phyloP scores from a whole-genome alignment of 2,329 filamentous ascomycete genomes.

The Nemania sp. region DNA sequence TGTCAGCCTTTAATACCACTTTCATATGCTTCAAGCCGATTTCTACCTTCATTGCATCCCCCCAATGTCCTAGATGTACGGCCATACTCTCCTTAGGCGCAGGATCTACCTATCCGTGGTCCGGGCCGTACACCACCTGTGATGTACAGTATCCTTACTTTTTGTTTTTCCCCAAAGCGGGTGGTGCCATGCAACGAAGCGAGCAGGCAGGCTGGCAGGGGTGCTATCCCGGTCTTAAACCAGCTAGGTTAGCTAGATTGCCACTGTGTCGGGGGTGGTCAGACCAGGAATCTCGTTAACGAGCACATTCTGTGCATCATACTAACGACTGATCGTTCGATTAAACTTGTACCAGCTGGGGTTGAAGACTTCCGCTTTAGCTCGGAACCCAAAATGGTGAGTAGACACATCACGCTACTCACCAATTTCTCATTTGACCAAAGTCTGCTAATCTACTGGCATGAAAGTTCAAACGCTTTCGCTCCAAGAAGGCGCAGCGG shows the following conservation, averaged over 20 bases:
- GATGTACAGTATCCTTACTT: neutral
- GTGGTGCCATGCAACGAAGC: neutral
- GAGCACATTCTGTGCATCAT: too few species aligned
- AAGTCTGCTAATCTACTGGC: neutral
- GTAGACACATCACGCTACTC: neutral
- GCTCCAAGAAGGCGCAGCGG: neutral
- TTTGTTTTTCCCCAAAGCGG: neutral
- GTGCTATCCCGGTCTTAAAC: neutral
- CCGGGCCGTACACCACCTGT: too few species aligned
- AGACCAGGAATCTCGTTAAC: too few species aligned
- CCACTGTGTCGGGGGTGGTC: neutral
- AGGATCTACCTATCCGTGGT: too few species aligned
- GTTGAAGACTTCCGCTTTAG: too few species aligned
- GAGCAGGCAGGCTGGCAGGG: neutral
- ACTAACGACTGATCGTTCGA: too few species aligned
- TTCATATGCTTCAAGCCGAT: neutral
- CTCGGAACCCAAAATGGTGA: neutral
- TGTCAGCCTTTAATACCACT: neutral
- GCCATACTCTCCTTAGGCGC: too few species aligned
- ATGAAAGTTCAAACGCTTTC: conserved; percentile 8
- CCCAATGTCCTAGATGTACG: too few species aligned
- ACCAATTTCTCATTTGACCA: neutral
- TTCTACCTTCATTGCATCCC: neutral
- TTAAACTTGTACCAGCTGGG: too few species aligned
- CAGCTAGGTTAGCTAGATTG: too few species aligned